These are phyloP conservation scores for Agrostemma githago DNA, from an alignment of 148 eudicot species.

Conservation along the genomic window DNA sequence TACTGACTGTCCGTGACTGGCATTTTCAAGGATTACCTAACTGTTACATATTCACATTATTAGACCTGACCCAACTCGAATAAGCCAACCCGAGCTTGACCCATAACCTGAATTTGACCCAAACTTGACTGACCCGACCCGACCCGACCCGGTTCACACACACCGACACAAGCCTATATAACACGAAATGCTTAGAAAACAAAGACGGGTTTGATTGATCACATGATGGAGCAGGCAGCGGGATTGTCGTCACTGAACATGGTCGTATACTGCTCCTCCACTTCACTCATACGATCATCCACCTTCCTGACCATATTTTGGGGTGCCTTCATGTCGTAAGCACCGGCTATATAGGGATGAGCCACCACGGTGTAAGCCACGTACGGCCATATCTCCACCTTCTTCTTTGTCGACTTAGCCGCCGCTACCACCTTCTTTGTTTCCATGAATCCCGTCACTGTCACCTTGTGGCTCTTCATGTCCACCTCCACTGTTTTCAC, in stretches of 20 bases:
- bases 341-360: background rate
- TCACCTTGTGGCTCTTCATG: background rate
- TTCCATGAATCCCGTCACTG: background rate
- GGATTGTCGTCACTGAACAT: background rate
- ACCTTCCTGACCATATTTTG: background rate
- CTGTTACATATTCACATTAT: background rate
- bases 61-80: background rate
- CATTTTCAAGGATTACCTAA: background rate
- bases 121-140: no score
- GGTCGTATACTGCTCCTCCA: background rate
- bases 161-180: no score
- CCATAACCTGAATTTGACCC: no score
- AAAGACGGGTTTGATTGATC: no score
- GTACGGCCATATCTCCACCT: background rate
- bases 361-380: background rate
- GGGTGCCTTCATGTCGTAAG: background rate
- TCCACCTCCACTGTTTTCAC: background rate
- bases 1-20: background rate
- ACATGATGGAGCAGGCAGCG: background rate
- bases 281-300: background rate
- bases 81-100: no score
- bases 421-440: background rate
- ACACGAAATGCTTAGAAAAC: no score
- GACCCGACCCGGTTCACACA: no score
- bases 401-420: background rate